Conservation (phyloP, 2,329 filamentous ascomycete genomes). For the Apiospora saccharicola region DNA sequence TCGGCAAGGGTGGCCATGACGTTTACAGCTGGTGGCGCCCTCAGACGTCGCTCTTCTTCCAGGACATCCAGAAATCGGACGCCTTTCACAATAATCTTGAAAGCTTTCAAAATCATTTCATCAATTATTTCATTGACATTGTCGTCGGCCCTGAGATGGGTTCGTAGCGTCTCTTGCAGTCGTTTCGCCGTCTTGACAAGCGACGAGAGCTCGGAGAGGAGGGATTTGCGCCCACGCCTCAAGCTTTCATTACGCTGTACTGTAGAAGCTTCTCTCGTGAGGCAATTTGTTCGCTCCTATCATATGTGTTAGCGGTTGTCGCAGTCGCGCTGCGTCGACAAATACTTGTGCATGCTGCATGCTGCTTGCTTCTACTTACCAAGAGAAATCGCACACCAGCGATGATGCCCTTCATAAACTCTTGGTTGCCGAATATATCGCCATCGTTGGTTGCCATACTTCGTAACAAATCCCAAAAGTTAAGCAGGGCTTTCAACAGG, state of each 20-base stretch:
- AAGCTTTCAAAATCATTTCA: slow-evolving; percentile 91
- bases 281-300: slow-evolving; percentile 86
- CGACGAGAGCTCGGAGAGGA: slow-evolving; percentile 88
- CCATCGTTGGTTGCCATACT: slow-evolving; percentile 78
- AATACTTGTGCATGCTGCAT: neutral
- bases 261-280: slow-evolving; percentile 80
- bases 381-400: slow-evolving; percentile 90
- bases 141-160: slow-evolving; percentile 54
- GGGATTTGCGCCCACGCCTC: slow-evolving; percentile 81
- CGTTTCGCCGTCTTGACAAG: slow-evolving; percentile 89
- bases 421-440: slow-evolving; percentile 85
- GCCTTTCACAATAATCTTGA: slow-evolving; percentile 90
- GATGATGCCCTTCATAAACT: slow-evolving; percentile 93
- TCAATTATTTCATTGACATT: slow-evolving; percentile 81
- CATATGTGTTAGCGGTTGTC: neutral
- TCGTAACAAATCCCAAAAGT: slow-evolving; percentile 90
- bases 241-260: slow-evolving; percentile 80
- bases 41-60: slow-evolving; percentile 66
- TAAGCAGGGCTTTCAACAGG: slow-evolving; percentile 83
- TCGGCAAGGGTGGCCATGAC: slow-evolving; percentile 67
- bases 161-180: slow-evolving; percentile 76
- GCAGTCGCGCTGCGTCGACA: neutral
- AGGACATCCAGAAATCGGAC: slow-evolving; percentile 90
- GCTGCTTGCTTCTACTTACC: slow-evolving; percentile 60
- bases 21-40: slow-evolving; percentile 60